Evolutionary conservation across 2,329 filamentous ascomycete species (phyloP).

Genomic region (Pyrenophora teres): DNA sequence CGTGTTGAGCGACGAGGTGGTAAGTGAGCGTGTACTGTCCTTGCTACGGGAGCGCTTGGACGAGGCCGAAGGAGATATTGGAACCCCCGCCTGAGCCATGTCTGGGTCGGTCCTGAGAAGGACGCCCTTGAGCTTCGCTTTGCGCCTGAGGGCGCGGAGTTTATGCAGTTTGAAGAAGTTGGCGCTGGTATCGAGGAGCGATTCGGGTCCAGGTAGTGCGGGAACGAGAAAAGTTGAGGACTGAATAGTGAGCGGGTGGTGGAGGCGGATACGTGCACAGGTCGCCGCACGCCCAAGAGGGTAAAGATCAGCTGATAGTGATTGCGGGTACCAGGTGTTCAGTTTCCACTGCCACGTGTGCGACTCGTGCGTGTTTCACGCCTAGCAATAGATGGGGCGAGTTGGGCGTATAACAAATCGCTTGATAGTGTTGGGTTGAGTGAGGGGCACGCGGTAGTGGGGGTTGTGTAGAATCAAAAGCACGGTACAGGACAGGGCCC

Average conservation of each 20-base stretch:
- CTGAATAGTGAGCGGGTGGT: constrained; percentile 23
- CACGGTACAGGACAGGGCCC: too few species aligned
- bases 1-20: constrained; percentile 34
- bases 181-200: constrained; percentile 15
- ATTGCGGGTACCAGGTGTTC: constrained; percentile 1
- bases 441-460: too few species aligned
- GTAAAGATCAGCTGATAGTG: constrained; percentile 5
- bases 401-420: not conserved
- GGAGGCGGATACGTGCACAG: constrained; percentile 12
- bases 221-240: constrained; percentile 26
- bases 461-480: not conserved
- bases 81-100: constrained; percentile 35
- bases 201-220: constrained; percentile 18
- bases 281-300: constrained; percentile 17
- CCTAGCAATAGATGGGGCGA: constrained; percentile 6
- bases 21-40: constrained; percentile 43
- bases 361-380: constrained; percentile 13
- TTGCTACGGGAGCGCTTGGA: constrained; percentile 49
- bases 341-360: constrained; percentile 16
- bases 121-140: constrained; percentile 44
- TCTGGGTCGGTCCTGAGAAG: constrained; percentile 28
- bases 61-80: constrained; percentile 41
- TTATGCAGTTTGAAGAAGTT: constrained; percentile 46
- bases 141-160: constrained; percentile 48
- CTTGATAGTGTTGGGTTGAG: too few species aligned